Evolutionary conservation across 371 early-diverging fungal genomes (phyloP).

Genomic region (Apophysomyces ossiformis): DNA sequence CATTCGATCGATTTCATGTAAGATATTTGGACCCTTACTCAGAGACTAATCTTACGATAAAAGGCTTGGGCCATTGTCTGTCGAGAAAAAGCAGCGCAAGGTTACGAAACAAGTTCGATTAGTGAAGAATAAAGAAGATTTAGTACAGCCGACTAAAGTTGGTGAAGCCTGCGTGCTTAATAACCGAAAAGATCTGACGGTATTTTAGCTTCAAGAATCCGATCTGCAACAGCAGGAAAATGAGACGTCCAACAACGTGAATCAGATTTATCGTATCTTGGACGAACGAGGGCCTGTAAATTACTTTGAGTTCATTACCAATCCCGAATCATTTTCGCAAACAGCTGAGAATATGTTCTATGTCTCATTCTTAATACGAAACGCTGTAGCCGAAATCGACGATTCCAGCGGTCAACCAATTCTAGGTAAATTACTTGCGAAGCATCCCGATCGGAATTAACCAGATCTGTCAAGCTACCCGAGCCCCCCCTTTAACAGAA

Average conservation of each 20-base stretch:
- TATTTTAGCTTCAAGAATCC: slow-evolving; percentile 61
- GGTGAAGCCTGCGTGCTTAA: slow-evolving; percentile 16
- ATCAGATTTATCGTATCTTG: slow-evolving; percentile 64
- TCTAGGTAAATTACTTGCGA: slow-evolving; percentile 35
- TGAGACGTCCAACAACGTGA: slow-evolving; percentile 86
- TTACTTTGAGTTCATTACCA: slow-evolving; percentile 86
- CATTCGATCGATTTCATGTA: slow-evolving; percentile 79
- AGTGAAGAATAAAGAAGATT: slow-evolving; percentile 47
- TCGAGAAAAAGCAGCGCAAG: slow-evolving; percentile 64
- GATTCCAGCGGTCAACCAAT: slow-evolving; percentile 74
- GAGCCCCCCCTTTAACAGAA: slow-evolving; percentile 64
- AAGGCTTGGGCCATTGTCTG: slow-evolving; percentile 72
- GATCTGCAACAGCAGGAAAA: slow-evolving; percentile 86
- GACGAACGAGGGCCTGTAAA: slow-evolving; percentile 67
- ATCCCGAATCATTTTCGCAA: slow-evolving; percentile 91
- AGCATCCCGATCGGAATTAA: not conserved
- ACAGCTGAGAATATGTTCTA: slow-evolving; percentile 96
- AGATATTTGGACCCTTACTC: slow-evolving; percentile 13
- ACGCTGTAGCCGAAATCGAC: slow-evolving; percentile 79
- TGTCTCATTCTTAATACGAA: slow-evolving; percentile 88
- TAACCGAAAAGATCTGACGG: not conserved
- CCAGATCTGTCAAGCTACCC: slow-evolving; percentile 45
- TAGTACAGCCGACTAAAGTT: slow-evolving; percentile 45
- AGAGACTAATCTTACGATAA: not conserved
- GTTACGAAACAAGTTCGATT: slow-evolving; percentile 32